Conservation (phyloP, 805 yeast species). For the Candida argentea region DNA sequence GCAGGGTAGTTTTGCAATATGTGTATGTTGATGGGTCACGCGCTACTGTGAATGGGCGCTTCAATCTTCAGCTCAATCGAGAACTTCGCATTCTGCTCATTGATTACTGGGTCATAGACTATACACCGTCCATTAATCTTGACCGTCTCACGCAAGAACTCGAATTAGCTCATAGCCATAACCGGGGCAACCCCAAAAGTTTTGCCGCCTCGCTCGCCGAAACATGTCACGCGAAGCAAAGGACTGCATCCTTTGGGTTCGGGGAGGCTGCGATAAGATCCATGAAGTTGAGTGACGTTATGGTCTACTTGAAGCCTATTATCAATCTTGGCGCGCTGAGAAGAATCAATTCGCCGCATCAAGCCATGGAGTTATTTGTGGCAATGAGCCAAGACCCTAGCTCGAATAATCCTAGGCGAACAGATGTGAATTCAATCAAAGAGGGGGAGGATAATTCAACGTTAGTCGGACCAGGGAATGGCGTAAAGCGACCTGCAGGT, state of each 20-base stretch:
- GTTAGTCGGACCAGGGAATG: too few relatives aligned
- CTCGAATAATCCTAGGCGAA: too few relatives aligned
- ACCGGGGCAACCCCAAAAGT: constrained; percentile 1
- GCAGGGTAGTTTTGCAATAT: constrained; percentile 18
- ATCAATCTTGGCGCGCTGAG: constrained; percentile 45
- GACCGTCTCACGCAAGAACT: constrained; percentile 18
- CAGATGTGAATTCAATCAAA: too few relatives aligned
- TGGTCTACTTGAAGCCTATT: constrained; percentile 60
- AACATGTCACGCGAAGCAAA: constrained; percentile 37
- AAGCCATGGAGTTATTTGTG: constrained; percentile 38
- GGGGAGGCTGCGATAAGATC: constrained; percentile 58
- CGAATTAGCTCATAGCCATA: constrained; percentile 6
- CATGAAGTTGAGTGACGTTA: constrained; percentile 67
- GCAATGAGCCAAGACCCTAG: constrained; percentile 12
- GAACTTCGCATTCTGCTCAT: constrained; percentile 62
- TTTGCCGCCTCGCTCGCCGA: constrained; percentile 24
- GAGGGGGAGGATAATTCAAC: too few relatives aligned
- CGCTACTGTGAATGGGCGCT: constrained; percentile 50
- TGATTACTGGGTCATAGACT: constrained; percentile 38
- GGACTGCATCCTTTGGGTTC: constrained; percentile 49
- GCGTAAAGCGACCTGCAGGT: too few relatives aligned
- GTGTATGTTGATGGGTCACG: constrained; percentile 62
- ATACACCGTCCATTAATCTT: constrained; percentile 17
- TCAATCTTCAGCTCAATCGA: constrained; percentile 53
- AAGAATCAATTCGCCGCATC: constrained; percentile 43